Evolutionary conservation across 305 asterid genomes (phyloP).

Genomic region (Salvia sclarea): DNA sequence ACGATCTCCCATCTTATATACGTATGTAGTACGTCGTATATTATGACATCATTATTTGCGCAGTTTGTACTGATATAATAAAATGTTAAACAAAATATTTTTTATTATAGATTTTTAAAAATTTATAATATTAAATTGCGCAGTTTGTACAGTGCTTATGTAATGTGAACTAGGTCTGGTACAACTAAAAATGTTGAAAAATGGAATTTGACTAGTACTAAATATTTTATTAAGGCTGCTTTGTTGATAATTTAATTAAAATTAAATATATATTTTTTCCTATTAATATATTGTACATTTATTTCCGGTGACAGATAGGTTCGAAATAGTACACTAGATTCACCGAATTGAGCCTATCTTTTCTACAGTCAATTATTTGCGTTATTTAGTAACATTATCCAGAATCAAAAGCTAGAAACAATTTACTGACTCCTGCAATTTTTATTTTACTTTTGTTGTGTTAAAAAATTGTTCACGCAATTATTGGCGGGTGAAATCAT

Average conservation of each 20-base stretch:
- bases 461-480: background rate
- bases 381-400: conserved; percentile 26
- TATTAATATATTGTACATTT: background rate
- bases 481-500: conserved; percentile 5
- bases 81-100: no score
- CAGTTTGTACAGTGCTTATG: conserved; percentile 24
- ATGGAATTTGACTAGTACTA: background rate
- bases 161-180: conserved; percentile 27
- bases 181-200: conserved; percentile 34
- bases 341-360: conserved; percentile 19
- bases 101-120: no score
- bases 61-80: no score
- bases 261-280: background rate
- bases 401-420: background rate
- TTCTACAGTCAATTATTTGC: conserved; percentile 31
- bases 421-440: background rate
- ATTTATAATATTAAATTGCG: no score
- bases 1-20: no score
- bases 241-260: background rate
- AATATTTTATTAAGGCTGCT: background rate
- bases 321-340: background rate
- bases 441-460: background rate
- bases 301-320: background rate
- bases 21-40: no score
- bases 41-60: no score